Conservation (phyloP, 305 asterid species). For the Fraxinus velutina region DNA sequence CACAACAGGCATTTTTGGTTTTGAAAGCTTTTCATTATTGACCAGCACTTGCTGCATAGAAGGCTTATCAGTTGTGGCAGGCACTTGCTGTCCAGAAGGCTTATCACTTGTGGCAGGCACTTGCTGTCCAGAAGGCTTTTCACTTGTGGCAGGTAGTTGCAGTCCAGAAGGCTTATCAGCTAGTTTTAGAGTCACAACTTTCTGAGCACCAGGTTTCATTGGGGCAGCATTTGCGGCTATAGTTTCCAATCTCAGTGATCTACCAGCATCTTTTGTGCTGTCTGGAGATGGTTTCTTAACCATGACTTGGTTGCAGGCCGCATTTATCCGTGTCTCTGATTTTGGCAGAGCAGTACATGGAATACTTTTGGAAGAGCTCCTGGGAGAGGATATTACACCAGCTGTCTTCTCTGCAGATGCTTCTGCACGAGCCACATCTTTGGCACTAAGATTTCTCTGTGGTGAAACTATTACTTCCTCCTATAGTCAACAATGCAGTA, state of each 20-base stretch:
- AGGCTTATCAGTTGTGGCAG: background rate
- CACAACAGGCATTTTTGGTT: slow-evolving; percentile 38
- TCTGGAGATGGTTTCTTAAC: slow-evolving; percentile 36
- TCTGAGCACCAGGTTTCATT: slow-evolving; percentile 38
- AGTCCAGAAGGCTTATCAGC: slow-evolving; percentile 11
- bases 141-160: background rate
- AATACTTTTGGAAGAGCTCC: slow-evolving; percentile 47
- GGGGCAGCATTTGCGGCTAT: slow-evolving; percentile 35
- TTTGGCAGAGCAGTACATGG: slow-evolving; percentile 25
- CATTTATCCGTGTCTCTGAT: slow-evolving; percentile 36
- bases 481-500: slow-evolving; percentile 40
- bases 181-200: slow-evolving; percentile 32
- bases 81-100: slow-evolving; percentile 7
- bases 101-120: background rate
- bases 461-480: slow-evolving; percentile 42
- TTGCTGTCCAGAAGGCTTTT: background rate
- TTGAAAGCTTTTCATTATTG: slow-evolving; percentile 37
- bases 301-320: background rate
- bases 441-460: slow-evolving; percentile 29
- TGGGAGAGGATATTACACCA: slow-evolving; percentile 34
- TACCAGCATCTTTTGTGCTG: slow-evolving; percentile 41
- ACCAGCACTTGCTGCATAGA: slow-evolving; percentile 24
- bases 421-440: slow-evolving; percentile 32
- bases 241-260: slow-evolving; percentile 27
- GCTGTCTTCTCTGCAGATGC: slow-evolving; percentile 30